Percentiles rank a stretch among this genome's conserved stretches.
Evolutionary conservation across 768 basidiomycete species (phyloP).

Genomic region (Cystofilobasidium macerans): DNA sequence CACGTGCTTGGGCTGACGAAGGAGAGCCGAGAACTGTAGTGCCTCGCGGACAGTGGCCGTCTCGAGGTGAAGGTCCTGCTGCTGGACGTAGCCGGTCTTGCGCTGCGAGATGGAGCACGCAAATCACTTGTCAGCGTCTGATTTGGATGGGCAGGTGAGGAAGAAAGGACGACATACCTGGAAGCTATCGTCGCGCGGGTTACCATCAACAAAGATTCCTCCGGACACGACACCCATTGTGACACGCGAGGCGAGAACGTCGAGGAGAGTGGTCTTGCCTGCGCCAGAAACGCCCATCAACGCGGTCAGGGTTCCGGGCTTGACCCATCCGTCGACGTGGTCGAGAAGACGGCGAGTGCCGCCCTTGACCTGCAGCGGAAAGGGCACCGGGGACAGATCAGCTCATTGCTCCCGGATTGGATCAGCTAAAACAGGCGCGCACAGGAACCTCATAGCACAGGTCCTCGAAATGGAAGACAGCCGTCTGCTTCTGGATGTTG

Average conservation of each 20-base stretch:
- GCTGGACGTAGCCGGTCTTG: slow-evolving; percentile 40
- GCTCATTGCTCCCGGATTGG: no score
- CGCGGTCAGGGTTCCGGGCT: slow-evolving; percentile 35
- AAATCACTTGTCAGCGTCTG: neutral
- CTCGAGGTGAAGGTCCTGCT: slow-evolving; percentile 27
- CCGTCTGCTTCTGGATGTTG: slow-evolving; percentile 4
- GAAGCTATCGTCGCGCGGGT: slow-evolving; percentile 39
- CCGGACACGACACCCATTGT: slow-evolving; percentile 15
- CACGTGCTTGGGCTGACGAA: slow-evolving; percentile 39
- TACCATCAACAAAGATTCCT: slow-evolving; percentile 40
- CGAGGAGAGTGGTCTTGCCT: slow-evolving; percentile 40
- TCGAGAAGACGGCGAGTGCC: slow-evolving; percentile 42
- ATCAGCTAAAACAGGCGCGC: no score
- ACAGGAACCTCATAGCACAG: slow-evolving; percentile 33
- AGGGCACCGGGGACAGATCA: slow-evolving; percentile 15
- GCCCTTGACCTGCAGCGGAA: slow-evolving; percentile 36
- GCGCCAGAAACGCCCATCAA: slow-evolving; percentile 42
- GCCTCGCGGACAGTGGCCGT: slow-evolving; percentile 37
- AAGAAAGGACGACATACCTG: slow-evolving; percentile 27
- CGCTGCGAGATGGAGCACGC: slow-evolving; percentile 25
- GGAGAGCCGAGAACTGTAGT: slow-evolving; percentile 40
- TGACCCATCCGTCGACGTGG: slow-evolving; percentile 38
- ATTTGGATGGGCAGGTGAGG: no score
- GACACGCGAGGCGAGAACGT: slow-evolving; percentile 37
- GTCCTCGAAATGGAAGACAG: slow-evolving; percentile 3